These are phyloP conservation scores for Calonectria leucothoes DNA, from an alignment of 2,329 filamentous ascomycete species.

Conservation along the genomic window DNA sequence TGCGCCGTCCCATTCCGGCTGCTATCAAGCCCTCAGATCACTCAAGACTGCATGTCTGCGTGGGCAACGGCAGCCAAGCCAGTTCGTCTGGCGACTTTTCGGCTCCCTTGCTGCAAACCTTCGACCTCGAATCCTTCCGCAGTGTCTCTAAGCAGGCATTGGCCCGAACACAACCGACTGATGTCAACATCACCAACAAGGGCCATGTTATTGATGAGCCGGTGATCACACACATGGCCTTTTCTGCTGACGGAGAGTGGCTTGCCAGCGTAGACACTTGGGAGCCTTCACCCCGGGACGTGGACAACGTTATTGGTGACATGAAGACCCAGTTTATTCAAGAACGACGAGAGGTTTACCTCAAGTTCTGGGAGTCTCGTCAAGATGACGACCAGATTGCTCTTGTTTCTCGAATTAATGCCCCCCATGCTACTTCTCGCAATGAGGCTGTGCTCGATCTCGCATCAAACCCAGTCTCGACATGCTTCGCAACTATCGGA, in stretches of 20 bases:
- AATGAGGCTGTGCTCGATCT: conserved; percentile 77
- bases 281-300: conserved; percentile 78
- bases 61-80: conserved; percentile 70
- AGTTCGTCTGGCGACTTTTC: conserved; percentile 64
- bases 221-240: conserved; percentile 77
- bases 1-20: conserved; percentile 66
- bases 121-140: conserved; percentile 83
- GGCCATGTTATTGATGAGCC: conserved; percentile 81
- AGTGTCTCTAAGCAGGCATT: conserved; percentile 90
- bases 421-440: conserved; percentile 75
- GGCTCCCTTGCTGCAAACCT: conserved; percentile 79
- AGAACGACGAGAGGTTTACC: conserved; percentile 76
- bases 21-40: conserved; percentile 71
- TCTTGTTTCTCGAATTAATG: conserved; percentile 84
- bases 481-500: conserved; percentile 87
- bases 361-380: conserved; percentile 90
- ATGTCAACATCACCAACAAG: conserved; percentile 79
- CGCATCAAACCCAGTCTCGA: conserved; percentile 73
- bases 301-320: conserved; percentile 58
- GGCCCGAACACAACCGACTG: conserved; percentile 87
- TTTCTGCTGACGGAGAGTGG: conserved; percentile 87
- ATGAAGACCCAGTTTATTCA: conserved; percentile 58
- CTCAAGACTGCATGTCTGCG: conserved; percentile 75
- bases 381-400: conserved; percentile 70
- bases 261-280: conserved; percentile 93